These are phyloP conservation scores for Cutaneotrichosporon arboriforme DNA, from an alignment of 1,284 basidiomycete genomes.

Conservation along the genomic window DNA sequence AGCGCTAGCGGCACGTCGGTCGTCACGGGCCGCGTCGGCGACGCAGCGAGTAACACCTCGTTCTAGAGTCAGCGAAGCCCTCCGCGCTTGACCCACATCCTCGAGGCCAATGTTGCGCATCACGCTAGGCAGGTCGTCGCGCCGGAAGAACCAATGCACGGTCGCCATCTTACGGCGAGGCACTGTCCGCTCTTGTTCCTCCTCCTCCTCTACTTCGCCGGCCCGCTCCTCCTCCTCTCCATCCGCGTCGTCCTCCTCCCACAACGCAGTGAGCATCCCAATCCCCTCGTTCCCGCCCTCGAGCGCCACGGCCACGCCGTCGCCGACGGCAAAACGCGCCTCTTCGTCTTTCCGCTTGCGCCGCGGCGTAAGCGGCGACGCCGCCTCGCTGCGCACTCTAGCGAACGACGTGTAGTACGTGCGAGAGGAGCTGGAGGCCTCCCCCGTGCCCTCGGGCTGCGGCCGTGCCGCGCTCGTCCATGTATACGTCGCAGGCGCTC, in stretches of 20 bases:
- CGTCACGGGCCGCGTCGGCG: slow-evolving; percentile 28
- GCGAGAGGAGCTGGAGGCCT: neutral
- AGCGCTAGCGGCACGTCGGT: slow-evolving; percentile 32
- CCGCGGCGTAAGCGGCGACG: neutral
- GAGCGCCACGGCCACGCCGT: slow-evolving; percentile 41
- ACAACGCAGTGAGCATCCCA: slow-evolving; percentile 39
- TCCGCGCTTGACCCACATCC: slow-evolving; percentile 35
- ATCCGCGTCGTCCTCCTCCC: slow-evolving; percentile 33
- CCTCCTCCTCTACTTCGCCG: slow-evolving; percentile 21
- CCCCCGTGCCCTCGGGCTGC: neutral
- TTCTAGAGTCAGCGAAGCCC: slow-evolving; percentile 25
- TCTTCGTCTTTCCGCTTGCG: slow-evolving; percentile 27
- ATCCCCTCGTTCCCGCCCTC: slow-evolving; percentile 43
- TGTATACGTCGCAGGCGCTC: slow-evolving; percentile 15
- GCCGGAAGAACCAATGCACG: slow-evolving; percentile 46
- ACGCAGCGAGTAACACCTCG: slow-evolving; percentile 42
- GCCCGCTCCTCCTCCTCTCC: slow-evolving; percentile 12
- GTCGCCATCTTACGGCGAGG: slow-evolving; percentile 39
- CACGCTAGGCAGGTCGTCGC: slow-evolving; percentile 41
- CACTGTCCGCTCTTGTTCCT: slow-evolving; percentile 7
- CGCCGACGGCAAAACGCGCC: slow-evolving; percentile 38
- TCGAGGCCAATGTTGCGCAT: slow-evolving; percentile 43
- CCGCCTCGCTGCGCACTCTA: slow-evolving; percentile 11
- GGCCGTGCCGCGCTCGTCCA: slow-evolving; percentile 23
- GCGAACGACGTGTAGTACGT: slow-evolving; percentile 29